These are phyloP conservation scores for Leishmania gerbilli DNA, from an alignment of 208 protist species.

Conservation along the genomic window DNA sequence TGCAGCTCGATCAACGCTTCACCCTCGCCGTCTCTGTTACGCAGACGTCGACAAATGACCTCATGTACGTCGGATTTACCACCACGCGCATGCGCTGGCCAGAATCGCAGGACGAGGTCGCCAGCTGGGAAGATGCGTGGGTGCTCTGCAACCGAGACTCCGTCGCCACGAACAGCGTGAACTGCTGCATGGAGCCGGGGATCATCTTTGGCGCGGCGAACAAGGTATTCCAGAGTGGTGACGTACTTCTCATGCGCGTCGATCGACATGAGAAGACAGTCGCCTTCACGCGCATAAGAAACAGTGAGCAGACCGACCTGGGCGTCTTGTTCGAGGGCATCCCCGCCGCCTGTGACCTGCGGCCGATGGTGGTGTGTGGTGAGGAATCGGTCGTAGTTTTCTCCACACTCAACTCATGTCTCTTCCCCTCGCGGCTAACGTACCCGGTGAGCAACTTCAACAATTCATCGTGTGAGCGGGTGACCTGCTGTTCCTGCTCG, in stretches of 20 bases:
- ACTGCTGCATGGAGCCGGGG: constrained; percentile 79
- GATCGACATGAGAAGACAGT: constrained; percentile 63
- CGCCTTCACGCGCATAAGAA: constrained; percentile 72
- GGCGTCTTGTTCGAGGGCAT: constrained; percentile 84
- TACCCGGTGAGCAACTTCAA: constrained; percentile 64
- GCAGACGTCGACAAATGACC: constrained; percentile 31
- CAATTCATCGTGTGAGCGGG: constrained; percentile 28
- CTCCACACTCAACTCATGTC: constrained; percentile 67
- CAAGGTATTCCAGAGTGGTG: constrained; percentile 67
- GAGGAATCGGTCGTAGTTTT: constrained; percentile 78
- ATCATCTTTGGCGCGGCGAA: constrained; percentile 80
- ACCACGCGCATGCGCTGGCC: constrained; percentile 49
- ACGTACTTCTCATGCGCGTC: constrained; percentile 73
- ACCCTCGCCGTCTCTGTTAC: constrained; percentile 78
- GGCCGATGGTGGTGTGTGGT: constrained; percentile 72
- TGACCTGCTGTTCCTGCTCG: constrained; percentile 25
- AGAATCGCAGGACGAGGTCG: constrained; percentile 58
- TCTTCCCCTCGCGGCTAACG: constrained; percentile 75
- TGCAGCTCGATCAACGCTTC: constrained; percentile 56
- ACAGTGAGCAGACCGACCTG: constrained; percentile 62
- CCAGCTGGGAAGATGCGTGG: constrained; percentile 77
- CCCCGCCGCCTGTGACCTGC: constrained; percentile 41
- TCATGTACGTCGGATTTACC: constrained; percentile 87
- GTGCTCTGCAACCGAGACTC: constrained; percentile 81
- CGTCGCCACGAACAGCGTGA: constrained; percentile 71